phyloP scores from a whole-genome alignment of 192 early-diverging fungal species.

The Diversispora epigaea region DNA sequence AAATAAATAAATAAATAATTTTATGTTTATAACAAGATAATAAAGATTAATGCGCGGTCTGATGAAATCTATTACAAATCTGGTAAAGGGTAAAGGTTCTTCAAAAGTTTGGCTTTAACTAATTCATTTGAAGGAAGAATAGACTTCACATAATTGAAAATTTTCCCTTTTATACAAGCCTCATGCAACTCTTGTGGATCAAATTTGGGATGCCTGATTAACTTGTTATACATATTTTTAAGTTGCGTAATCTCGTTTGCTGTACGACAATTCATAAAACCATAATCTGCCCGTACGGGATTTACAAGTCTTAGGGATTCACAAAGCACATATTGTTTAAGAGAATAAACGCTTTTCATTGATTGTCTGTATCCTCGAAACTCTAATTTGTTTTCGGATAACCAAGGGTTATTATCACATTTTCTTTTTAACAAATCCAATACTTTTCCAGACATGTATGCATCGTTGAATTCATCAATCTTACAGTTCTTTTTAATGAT shows the following conservation, averaged over 20 bases:
- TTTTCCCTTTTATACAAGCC: not conserved
- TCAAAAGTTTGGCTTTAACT: slow-evolving; percentile 6
- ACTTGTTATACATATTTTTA: slow-evolving; percentile 4
- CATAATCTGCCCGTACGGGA: not conserved
- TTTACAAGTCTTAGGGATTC: not conserved
- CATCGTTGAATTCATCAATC: slow-evolving; percentile 9
- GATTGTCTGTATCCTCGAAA: not conserved
- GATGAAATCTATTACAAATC: no score
- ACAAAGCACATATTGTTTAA: not conserved
- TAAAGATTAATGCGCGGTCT: no score
- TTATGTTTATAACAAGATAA: no score
- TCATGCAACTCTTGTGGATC: not conserved
- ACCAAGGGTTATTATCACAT: not conserved
- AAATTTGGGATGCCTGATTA: not conserved
- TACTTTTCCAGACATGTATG: not conserved
- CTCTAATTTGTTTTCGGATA: not conserved
- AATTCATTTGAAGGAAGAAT: slow-evolving; percentile 16
- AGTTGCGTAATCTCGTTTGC: not conserved
- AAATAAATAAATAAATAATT: no score
- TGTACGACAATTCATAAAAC: slow-evolving; percentile 4
- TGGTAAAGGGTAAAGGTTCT: slow-evolving; percentile 1
- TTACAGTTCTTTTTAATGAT: not conserved
- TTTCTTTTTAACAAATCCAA: slow-evolving; percentile 14
- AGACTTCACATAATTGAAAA: not conserved
- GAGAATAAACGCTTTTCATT: not conserved